phyloP scores from a whole-genome alignment of 2,329 filamentous ascomycete species.

The Ceratocystis cubensis region DNA sequence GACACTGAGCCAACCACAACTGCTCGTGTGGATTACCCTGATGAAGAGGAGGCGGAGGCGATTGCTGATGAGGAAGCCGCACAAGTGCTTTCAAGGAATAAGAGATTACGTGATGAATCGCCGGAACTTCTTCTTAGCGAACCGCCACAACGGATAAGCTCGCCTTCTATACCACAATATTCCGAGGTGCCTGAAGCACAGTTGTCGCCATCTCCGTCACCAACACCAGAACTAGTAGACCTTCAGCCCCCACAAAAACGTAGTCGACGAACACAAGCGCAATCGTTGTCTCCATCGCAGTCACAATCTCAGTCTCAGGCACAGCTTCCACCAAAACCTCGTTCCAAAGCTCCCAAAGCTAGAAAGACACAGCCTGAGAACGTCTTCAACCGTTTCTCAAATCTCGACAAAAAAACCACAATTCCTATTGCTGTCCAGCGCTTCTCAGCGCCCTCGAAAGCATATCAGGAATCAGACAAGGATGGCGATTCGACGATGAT shows the following conservation, averaged over 20 bases:
- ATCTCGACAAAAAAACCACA: constrained; percentile 22
- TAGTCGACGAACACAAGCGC: constrained; percentile 22
- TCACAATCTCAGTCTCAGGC: constrained; percentile 13
- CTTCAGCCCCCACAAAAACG: constrained; percentile 21
- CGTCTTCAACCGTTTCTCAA: constrained; percentile 5
- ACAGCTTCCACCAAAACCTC: not conserved
- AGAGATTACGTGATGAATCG: constrained; percentile 25
- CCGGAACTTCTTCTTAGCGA: constrained; percentile 12
- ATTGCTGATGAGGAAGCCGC: constrained; percentile 31
- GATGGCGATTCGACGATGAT: constrained; percentile 34
- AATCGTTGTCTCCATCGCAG: constrained; percentile 6
- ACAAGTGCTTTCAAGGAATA: constrained; percentile 24
- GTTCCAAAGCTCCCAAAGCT: constrained; percentile 21
- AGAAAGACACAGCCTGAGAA: constrained; percentile 17
- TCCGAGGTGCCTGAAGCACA: not conserved
- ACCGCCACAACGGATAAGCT: not conserved
- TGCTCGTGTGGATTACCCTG: constrained; percentile 23
- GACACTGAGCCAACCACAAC: constrained; percentile 23
- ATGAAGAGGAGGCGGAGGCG: constrained; percentile 33
- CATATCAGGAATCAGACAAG: constrained; percentile 26
- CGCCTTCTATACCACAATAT: not conserved
- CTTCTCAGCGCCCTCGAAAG: constrained; percentile 38
- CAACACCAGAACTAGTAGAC: constrained; percentile 23
- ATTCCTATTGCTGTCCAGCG: constrained; percentile 50
- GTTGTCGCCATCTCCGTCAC: constrained; percentile 2